These are phyloP conservation scores for Echinochloa phyllopogon DNA, from an alignment of 176 grass and related monocot genomes.

Conservation along the genomic window DNA sequence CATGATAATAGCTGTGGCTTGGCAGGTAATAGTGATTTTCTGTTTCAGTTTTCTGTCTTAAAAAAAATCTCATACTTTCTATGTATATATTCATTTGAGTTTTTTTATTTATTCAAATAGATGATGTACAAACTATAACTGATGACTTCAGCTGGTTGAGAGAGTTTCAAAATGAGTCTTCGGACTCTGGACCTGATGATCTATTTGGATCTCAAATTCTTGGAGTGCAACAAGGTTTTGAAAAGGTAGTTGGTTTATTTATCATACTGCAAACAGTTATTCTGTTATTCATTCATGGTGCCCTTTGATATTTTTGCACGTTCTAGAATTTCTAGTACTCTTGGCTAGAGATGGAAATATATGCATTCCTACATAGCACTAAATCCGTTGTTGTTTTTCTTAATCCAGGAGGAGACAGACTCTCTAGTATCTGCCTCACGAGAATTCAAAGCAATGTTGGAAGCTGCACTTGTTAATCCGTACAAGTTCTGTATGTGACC, in stretches of 20 bases:
- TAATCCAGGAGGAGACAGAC: conserved; percentile 51
- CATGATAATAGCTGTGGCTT: conserved; percentile 76
- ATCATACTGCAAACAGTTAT: background rate
- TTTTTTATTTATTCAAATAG: conserved; percentile 48
- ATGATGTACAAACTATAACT: conserved; percentile 43
- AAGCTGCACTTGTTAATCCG: conserved; percentile 80
- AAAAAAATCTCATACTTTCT: background rate
- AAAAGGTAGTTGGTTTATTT: conserved; percentile 47
- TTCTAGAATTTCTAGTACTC: background rate
- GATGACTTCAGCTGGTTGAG: conserved; percentile 63
- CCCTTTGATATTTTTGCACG: conserved; percentile 9
- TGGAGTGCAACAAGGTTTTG: conserved; percentile 42
- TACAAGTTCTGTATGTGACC: conserved; percentile 75
- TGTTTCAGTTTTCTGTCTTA: background rate
- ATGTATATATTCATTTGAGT: conserved; percentile 7
- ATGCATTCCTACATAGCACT: background rate
- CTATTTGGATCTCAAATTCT: conserved; percentile 40
- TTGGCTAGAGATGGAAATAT: background rate
- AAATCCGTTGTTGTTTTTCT: conserved; percentile 26
- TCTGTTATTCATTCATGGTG: background rate
- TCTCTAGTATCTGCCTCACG: conserved; percentile 59
- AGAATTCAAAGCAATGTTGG: conserved; percentile 87
- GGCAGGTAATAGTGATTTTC: conserved; percentile 53
- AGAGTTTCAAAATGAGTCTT: conserved; percentile 48
- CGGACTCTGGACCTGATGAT: conserved; percentile 47